Evolutionary conservation across 768 basidiomycete species (phyloP).

Genomic region (Lactarius pseudohatsudake): DNA sequence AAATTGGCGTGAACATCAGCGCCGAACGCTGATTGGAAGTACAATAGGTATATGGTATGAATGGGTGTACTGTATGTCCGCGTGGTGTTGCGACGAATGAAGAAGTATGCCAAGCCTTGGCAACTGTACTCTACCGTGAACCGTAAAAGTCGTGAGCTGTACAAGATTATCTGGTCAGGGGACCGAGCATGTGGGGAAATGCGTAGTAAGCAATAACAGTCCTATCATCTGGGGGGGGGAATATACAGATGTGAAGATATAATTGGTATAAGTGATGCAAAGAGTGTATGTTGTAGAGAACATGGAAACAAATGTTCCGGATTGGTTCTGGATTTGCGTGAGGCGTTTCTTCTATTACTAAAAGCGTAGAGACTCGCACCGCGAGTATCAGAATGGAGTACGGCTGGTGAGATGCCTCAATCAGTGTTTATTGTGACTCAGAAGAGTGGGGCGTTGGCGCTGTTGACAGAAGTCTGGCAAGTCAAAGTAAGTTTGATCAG

Average conservation of each 20-base stretch:
- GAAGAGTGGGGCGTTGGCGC: neutral
- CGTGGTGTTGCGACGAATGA: neutral
- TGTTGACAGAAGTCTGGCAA: constrained; percentile 15
- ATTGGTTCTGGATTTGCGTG: neutral
- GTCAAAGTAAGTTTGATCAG: neutral
- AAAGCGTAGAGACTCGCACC: neutral
- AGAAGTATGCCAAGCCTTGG: neutral
- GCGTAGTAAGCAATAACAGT: neutral
- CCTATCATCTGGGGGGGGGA: neutral
- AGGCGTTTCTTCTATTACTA: neutral
- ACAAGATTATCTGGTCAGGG: neutral
- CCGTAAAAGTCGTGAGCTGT: neutral
- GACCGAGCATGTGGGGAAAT: neutral
- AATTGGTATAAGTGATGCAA: neutral
- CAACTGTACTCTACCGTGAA: neutral
- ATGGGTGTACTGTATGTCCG: constrained; percentile 4
- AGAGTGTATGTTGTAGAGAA: neutral
- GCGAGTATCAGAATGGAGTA: neutral
- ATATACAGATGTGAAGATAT: neutral
- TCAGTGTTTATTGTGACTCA: neutral
- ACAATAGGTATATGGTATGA: neutral
- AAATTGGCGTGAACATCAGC: constrained; percentile 16
- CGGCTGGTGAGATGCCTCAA: neutral
- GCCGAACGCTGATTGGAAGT: neutral
- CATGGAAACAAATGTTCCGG: neutral